These are phyloP conservation scores for Ceratocystis huliohia DNA, from an alignment of 2,329 filamentous ascomycete species.

Conservation along the genomic window DNA sequence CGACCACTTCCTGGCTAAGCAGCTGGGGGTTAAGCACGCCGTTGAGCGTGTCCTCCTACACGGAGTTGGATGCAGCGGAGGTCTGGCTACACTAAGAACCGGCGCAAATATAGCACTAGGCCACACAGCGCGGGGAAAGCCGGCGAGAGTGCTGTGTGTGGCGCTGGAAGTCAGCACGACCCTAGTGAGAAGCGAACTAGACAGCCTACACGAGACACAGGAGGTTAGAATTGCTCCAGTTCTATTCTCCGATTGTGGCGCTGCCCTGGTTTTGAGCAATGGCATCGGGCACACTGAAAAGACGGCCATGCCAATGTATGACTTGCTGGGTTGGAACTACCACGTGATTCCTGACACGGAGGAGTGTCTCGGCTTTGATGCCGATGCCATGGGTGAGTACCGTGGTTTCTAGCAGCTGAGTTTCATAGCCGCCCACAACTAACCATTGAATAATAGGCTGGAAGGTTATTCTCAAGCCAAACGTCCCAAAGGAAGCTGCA, in stretches of 20 bases:
- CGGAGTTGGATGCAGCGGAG: constrained; percentile 53
- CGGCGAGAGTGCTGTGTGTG: constrained; percentile 51
- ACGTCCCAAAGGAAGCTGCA: constrained; percentile 46
- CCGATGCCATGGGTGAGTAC: constrained; percentile 44
- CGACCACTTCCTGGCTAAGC: constrained; percentile 50
- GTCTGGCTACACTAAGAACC: constrained; percentile 48
- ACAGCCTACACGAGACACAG: constrained; percentile 46
- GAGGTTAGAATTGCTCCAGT: constrained; percentile 52
- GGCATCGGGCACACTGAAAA: constrained; percentile 37
- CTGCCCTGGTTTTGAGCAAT: constrained; percentile 52
- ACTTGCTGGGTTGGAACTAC: constrained; percentile 54
- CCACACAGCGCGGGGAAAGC: constrained; percentile 43
- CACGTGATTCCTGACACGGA: constrained; percentile 49
- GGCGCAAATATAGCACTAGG: constrained; percentile 55
- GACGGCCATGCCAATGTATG: constrained; percentile 36
- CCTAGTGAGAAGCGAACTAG: constrained; percentile 51
- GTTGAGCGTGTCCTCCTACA: constrained; percentile 54
- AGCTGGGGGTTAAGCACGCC: constrained; percentile 42
- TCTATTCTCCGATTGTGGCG: constrained; percentile 60
- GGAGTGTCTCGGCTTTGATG: constrained; percentile 51
- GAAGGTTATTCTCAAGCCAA: constrained; percentile 53
- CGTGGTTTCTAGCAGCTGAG: background rate
- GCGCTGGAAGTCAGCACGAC: constrained; percentile 51
- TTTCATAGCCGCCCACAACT: no score
- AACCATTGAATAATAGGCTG: constrained; percentile 33